These are phyloP conservation scores for Metarhizium robertsii DNA, from an alignment of 2,329 filamentous ascomycete species.

Conservation along the genomic window DNA sequence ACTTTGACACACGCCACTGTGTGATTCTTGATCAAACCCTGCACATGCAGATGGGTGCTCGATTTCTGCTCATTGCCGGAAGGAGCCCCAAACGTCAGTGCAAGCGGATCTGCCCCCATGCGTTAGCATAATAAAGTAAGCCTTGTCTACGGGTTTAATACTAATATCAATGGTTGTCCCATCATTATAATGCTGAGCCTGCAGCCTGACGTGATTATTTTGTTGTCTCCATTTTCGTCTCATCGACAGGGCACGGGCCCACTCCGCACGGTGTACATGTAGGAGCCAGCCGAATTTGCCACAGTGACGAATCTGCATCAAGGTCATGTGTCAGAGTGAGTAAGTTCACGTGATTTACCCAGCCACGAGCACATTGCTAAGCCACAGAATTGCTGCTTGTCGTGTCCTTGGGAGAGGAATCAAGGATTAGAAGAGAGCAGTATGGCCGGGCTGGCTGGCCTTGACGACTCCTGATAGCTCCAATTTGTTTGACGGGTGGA, in stretches of 20 bases:
- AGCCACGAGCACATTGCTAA: too few relatives aligned
- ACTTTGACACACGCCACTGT: neutral
- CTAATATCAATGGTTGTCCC: neutral
- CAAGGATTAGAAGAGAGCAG: too few relatives aligned
- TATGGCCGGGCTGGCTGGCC: too few relatives aligned
- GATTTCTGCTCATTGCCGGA: neutral
- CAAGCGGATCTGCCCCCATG: neutral
- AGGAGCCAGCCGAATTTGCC: neutral
- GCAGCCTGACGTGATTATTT: neutral
- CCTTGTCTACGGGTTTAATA: neutral
- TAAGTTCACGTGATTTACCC: too few relatives aligned
- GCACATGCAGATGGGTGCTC: neutral
- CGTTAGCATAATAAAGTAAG: too few relatives aligned
- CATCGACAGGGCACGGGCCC: neutral
- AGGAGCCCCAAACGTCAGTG: neutral
- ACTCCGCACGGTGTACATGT: neutral
- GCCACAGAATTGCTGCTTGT: too few relatives aligned
- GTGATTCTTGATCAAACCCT: neutral
- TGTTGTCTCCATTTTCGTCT: neutral
- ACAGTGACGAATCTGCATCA: neutral
- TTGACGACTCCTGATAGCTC: too few relatives aligned
- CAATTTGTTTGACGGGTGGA: too few relatives aligned
- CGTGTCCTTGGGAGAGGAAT: too few relatives aligned
- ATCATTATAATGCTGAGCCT: neutral
- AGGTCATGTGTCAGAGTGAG: neutral